These are phyloP conservation scores for Metschnikowia amazonensis DNA, from an alignment of 805 yeast genomes.

Conservation along the genomic window DNA sequence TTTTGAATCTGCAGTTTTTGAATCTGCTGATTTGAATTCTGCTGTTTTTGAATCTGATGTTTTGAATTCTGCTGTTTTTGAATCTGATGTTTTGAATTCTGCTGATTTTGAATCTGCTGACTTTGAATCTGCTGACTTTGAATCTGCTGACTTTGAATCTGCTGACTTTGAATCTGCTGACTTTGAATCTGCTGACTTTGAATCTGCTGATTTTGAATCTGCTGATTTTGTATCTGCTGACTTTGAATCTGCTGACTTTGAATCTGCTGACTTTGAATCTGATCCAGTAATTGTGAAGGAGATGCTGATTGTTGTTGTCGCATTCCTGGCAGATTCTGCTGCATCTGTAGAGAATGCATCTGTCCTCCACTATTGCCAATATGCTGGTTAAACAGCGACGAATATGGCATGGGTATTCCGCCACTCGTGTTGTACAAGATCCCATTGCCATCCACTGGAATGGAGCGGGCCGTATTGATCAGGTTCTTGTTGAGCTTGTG, in stretches of 20 bases:
- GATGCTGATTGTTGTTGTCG: constrained; percentile 5
- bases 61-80: neutral
- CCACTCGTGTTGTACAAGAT: constrained; percentile 32
- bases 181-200: neutral
- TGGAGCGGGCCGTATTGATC: constrained; percentile 38
- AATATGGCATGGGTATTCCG: constrained; percentile 25
- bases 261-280: neutral
- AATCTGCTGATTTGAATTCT: too few species aligned
- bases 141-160: neutral
- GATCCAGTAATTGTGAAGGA: constrained; percentile 3
- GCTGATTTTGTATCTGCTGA: neutral
- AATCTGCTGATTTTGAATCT: too few species aligned
- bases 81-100: too few species aligned
- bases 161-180: neutral
- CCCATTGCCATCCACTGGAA: constrained; percentile 38
- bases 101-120: neutral
- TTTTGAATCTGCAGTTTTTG: neutral
- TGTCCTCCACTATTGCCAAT: neutral
- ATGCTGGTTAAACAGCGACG: constrained; percentile 3
- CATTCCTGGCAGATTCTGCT: neutral
- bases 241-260: neutral
- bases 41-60: constrained; percentile 1
- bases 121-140: neutral
- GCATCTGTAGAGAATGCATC: neutral
- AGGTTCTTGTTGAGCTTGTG: constrained; percentile 45